Percentiles rank a stretch among this genome's conserved stretches.
phyloP scores from a whole-genome alignment of 148 eudicot genomes.

The Rhododendron simsii region DNA sequence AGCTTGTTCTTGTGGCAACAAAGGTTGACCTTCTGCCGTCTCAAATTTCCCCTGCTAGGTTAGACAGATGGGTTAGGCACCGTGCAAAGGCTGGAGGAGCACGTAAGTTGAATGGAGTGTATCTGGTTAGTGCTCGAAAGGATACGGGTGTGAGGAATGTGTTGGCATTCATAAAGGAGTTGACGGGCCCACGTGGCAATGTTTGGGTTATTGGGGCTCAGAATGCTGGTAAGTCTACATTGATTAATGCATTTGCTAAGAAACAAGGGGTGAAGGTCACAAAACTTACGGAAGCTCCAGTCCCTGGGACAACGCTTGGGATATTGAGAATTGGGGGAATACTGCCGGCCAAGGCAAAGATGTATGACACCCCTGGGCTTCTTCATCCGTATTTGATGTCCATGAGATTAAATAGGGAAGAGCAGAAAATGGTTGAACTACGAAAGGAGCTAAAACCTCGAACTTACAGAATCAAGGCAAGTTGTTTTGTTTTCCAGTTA shows the following conservation, averaged over 20 bases:
- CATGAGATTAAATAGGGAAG: slow-evolving; percentile 77
- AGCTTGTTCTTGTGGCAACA: slow-evolving; percentile 84
- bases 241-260: slow-evolving; percentile 81
- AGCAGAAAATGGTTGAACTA: slow-evolving; percentile 92
- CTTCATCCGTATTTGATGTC: slow-evolving; percentile 85
- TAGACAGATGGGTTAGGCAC: slow-evolving; percentile 91
- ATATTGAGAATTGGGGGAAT: slow-evolving; percentile 88
- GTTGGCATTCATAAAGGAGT: slow-evolving; percentile 59
- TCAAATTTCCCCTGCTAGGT: slow-evolving; percentile 82
- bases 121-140: slow-evolving; percentile 75
- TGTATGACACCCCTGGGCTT: slow-evolving; percentile 96
- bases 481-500: slow-evolving; percentile 15
- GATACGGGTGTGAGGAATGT: slow-evolving; percentile 92
- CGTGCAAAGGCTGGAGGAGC: slow-evolving; percentile 89
- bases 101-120: slow-evolving; percentile 81
- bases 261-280: slow-evolving; percentile 79
- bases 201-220: slow-evolving; percentile 99
- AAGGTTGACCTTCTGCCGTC: slow-evolving; percentile 93
- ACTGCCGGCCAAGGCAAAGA: slow-evolving; percentile 84
- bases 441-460: slow-evolving; percentile 85
- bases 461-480: slow-evolving; percentile 81
- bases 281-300: slow-evolving; percentile 89
- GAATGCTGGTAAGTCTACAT: slow-evolving; percentile 91
- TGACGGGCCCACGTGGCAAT: slow-evolving; percentile 94
- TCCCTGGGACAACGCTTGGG: slow-evolving; percentile 97